Base-by-base conservation (phyloP, 148 eudicot genomes). In the Rhododendron griersonianum region DNA sequence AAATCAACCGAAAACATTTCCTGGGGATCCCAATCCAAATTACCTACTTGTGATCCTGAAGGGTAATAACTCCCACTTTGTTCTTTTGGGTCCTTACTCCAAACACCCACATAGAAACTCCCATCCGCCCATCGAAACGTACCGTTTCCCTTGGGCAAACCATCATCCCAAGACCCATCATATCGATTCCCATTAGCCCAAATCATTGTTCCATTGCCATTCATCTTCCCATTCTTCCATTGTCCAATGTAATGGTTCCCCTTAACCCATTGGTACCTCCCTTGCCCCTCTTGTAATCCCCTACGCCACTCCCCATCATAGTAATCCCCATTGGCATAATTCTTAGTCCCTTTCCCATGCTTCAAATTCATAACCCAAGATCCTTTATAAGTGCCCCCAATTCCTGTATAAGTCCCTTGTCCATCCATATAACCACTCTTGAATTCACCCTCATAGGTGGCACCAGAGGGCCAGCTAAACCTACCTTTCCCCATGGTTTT, bases 381-480 rank as follows among this genome's bases (percentile, higher is more conserved):
- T 3, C 99, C 99, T 78, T 84, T 91, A 61, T 91, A 97, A 7
- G 74, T 89, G 67, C 94, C 98, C 11, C 95, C 95, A 45, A 87
- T 91, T 0, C 95, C 94, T 1, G 89, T 90, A 73, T 94, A 95
- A 1, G 89, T 90, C 14, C 99, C 99, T 84, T 94, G 93, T 0
- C 99, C 99, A 71, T 97, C 98, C 92, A 97, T 97, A 83, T 93
- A 97, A 41, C 99, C 99, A 10, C 91, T 93, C 85, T 97, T 97
- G 89, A 97, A 97, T 84, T 94, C 95, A 1, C 99, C 99, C 79
- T 97, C 98, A 67, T 94, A 97, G 13, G 90, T 86, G 0, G 98
- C 95, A 69, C 98, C 98, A 0, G 94, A 93, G 61, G 99, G 98
- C 99, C 99, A 97, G 86, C 91, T 93, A 87, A 97, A 97, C 84